Evolutionary conservation across 169 alveolate genomes (phyloP).

Genomic region (Cyclospora cayetanensis): DNA sequence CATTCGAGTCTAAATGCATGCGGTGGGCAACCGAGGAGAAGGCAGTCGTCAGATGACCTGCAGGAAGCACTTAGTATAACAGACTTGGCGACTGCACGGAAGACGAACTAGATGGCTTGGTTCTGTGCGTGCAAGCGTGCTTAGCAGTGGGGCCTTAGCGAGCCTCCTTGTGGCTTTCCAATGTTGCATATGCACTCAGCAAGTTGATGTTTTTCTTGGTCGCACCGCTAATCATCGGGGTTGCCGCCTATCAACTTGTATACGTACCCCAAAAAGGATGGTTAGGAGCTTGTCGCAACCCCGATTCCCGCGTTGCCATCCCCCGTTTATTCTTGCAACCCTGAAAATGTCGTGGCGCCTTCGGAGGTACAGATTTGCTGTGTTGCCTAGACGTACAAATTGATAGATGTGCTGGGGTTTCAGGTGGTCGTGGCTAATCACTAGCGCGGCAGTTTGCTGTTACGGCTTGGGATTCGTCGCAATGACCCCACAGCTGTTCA

Average conservation of each 20-base stretch:
- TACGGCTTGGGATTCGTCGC: slow-evolving; percentile 77
- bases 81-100: too few species aligned
- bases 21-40: slow-evolving; percentile 51
- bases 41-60: too few species aligned
- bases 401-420: neutral
- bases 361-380: neutral
- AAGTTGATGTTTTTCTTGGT: neutral
- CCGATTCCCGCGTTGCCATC: neutral
- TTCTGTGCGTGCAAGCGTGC: neutral
- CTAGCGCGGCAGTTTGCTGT: slow-evolving; percentile 70
- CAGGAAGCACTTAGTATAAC: too few species aligned
- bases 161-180: neutral
- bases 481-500: slow-evolving; percentile 93
- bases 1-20: slow-evolving; percentile 63
- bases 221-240: slow-evolving; percentile 38
- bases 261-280: slow-evolving; percentile 59
- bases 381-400: too few species aligned
- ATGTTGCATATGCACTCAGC: neutral
- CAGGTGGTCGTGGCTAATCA: slow-evolving; percentile 68
- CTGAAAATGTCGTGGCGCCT: neutral
- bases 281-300: too few species aligned
- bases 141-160: neutral
- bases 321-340: neutral
- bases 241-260: slow-evolving; percentile 51
- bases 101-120: too few species aligned